Base-by-base conservation (phyloP, 1,284 basidiomycete species). In the Cutaneotrichosporon cutaneum region DNA sequence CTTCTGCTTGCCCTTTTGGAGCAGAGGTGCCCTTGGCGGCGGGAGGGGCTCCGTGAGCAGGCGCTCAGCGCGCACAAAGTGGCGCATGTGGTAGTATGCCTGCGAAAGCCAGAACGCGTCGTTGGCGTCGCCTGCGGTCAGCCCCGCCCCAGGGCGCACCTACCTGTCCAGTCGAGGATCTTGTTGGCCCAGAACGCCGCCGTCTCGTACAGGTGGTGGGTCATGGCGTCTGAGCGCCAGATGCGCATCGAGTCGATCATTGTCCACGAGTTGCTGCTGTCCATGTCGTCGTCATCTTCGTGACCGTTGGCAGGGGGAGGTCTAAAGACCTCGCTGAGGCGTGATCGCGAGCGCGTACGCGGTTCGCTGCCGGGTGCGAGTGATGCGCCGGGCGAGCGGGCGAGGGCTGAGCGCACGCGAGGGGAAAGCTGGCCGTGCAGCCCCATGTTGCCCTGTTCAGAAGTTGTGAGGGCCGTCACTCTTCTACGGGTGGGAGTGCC, bases 81-180 rank as follows among this genome's bases (percentile, higher is more conserved):
- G 92, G 68, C 94, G 89, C 5, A 90, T 94, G 80, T 94, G 87
- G 77, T 97, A 99, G 80, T 94, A 94, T 0, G 91, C 92, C 77
- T 99, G 95, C 0, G 96, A 95, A 18, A 99, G 86, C 93, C 95
- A 98, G 79, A 98, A 99, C 10, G 94, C 96, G 79, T 99, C 96
- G 77, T 95, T 94, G 33, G 91, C 87, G 70, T 96, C 91, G 67
- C 88, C 93, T 94, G 42, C n/a, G 10, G 53, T 64, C 10, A 62
- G 61, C 18, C 53, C 11, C 2, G 13, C 21, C 6, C n/a, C 3
- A 16, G 1, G 24, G 30, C 14, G 8, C 18, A 36, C 91, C 78
- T 74, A 95, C 94, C 89, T 47, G 95, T 97, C 88, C 94, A 92
- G 60, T 86, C 90, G 39, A 97, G 82, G 50, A 98, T 86, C 79